These are phyloP conservation scores for Cenchrus fungigraminus DNA, from an alignment of 176 grass and related monocot genomes.

Conservation along the genomic window DNA sequence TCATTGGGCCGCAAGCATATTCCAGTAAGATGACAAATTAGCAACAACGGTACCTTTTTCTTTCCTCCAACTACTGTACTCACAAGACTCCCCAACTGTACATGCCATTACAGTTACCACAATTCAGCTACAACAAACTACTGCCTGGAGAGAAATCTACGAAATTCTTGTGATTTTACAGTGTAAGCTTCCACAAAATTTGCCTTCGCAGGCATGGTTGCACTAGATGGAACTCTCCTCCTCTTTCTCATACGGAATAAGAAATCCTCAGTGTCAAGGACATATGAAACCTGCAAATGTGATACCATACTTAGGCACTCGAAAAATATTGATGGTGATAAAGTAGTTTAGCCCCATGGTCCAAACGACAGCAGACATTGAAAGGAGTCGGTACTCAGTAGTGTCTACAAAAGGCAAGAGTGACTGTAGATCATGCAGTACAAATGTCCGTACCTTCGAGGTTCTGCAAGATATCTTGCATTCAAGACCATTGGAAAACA, in stretches of 20 bases:
- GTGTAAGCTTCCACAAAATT: constrained; percentile 33
- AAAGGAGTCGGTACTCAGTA: not conserved
- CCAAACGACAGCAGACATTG: not conserved
- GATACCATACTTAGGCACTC: not conserved
- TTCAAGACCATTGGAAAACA: constrained; percentile 81
- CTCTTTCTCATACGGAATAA: constrained; percentile 67
- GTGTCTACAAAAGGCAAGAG: not conserved
- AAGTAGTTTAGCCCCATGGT: not conserved
- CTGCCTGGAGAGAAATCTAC: constrained; percentile 59
- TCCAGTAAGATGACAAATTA: not conserved
- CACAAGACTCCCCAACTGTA: not conserved
- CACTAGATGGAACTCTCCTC: constrained; percentile 33
- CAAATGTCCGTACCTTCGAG: constrained; percentile 59
- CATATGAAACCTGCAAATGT: constrained; percentile 69
- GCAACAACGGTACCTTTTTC: not conserved
- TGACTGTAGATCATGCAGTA: not conserved
- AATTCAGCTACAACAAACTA: constrained; percentile 42
- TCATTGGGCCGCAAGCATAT: not conserved
- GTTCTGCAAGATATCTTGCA: constrained; percentile 91
- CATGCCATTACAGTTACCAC: constrained; percentile 48
- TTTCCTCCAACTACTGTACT: not conserved
- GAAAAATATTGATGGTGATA: not conserved
- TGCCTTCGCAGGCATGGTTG: constrained; percentile 29
- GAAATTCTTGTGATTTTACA: constrained; percentile 49
- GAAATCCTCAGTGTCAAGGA: constrained; percentile 94